phyloP scores from a whole-genome alignment of 345 rosid species.

The Turnera subulata region DNA sequence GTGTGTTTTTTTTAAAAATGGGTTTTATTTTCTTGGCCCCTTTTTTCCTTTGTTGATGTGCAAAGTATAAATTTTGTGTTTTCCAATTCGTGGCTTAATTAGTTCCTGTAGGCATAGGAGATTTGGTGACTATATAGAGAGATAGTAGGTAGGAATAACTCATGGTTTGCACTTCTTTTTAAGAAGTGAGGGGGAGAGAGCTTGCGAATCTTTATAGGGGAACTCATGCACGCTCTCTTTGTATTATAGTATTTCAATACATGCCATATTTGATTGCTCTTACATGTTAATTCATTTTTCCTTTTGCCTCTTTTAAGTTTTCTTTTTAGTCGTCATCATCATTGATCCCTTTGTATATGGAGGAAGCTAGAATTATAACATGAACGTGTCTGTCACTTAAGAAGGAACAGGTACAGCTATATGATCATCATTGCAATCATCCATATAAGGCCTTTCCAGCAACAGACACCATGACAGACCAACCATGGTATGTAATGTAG shows the following conservation, averaged over 20 bases:
- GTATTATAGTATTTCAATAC: conserved; percentile 2
- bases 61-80: conserved; percentile 17
- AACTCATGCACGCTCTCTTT: neutral
- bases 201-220: too few species aligned
- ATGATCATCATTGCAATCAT: too few species aligned
- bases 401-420: too few species aligned
- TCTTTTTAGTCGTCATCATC: neutral
- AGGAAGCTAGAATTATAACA: too few species aligned
- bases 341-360: neutral
- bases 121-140: conserved; percentile 16
- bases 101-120: conserved; percentile 4
- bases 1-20: too few species aligned
- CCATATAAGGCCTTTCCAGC: too few species aligned
- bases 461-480: too few species aligned
- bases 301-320: neutral
- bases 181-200: too few species aligned
- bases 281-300: conserved; percentile 7
- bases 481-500: too few species aligned
- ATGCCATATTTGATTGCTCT: conserved; percentile 5
- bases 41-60: conserved; percentile 16
- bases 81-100: neutral
- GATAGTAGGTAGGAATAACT: conserved; percentile 17
- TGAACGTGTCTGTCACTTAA: too few species aligned
- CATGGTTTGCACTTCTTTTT: conserved; percentile 22
- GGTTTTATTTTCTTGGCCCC: too few species aligned